Evolutionary conservation across 1,284 basidiomycete species (phyloP).

Genomic region (Leccinum subspadiceum): DNA sequence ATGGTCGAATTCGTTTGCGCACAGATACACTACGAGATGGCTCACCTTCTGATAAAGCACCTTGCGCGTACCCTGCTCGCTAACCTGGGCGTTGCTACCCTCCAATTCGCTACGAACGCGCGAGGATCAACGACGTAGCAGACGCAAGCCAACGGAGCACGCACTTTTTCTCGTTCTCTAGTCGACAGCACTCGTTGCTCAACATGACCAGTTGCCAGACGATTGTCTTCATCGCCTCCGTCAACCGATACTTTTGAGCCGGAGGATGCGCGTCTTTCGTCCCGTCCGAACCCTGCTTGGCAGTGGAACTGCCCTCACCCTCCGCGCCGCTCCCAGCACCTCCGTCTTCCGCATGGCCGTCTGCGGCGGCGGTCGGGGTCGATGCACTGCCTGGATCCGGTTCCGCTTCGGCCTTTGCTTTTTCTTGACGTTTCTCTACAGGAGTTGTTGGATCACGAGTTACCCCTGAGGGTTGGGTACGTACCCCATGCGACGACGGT

Average conservation of each 20-base stretch:
- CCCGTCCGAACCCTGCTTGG: constrained; percentile 29
- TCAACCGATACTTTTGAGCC: constrained; percentile 67
- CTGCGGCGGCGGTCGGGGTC: constrained; percentile 31
- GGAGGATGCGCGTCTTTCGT: constrained; percentile 56
- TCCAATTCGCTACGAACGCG: constrained; percentile 52
- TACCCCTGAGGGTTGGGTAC: constrained; percentile 18
- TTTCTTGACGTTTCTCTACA: constrained; percentile 63
- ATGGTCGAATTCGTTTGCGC: background rate
- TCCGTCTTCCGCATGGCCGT: constrained; percentile 41
- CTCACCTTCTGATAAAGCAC: constrained; percentile 71
- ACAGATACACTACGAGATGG: background rate
- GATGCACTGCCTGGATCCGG: constrained; percentile 36
- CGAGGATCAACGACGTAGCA: background rate
- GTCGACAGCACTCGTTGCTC: constrained; percentile 75
- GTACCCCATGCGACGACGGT: constrained; percentile 63
- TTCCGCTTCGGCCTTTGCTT: constrained; percentile 32
- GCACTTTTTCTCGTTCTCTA: constrained; percentile 85
- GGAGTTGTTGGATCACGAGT: background rate
- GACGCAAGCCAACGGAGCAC: constrained; percentile 27
- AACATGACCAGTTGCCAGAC: constrained; percentile 78
- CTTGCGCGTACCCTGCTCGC: constrained; percentile 77
- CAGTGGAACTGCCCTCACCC: constrained; percentile 28
- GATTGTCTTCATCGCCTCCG: constrained; percentile 70
- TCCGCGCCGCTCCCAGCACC: constrained; percentile 31
- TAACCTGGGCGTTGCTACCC: constrained; percentile 63